Conservation (phyloP, 495 filamentous ascomycete species). For the Trichoderma erinaceum region DNA sequence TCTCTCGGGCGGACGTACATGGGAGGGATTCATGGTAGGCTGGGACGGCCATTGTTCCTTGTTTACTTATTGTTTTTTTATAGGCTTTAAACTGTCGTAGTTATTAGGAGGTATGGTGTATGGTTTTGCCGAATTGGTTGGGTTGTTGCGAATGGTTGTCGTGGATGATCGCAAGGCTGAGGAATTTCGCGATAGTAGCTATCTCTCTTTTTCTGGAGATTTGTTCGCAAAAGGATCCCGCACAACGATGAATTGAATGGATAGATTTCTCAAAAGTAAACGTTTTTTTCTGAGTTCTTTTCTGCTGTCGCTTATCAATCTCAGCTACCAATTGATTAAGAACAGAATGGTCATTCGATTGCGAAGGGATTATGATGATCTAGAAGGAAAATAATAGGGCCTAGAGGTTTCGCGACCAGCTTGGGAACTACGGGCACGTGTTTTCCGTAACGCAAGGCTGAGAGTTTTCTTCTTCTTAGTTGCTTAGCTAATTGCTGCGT, state of each 20-base stretch:
- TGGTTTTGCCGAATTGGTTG: not conserved
- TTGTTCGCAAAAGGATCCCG: not conserved
- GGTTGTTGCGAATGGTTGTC: no score
- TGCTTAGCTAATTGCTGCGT: not conserved
- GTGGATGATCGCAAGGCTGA: not conserved
- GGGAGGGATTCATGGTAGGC: slow-evolving; percentile 70
- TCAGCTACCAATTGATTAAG: not conserved
- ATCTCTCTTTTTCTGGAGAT: no score
- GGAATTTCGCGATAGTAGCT: not conserved
- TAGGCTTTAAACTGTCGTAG: not conserved
- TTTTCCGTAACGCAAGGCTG: slow-evolving; percentile 3
- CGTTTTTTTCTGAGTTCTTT: no score
- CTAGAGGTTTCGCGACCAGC: not conserved
- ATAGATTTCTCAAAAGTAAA: no score
- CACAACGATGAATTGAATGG: no score
- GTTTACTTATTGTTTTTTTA: not conserved
- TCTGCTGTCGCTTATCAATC: no score
- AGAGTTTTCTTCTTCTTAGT: not conserved
- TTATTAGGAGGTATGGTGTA: not conserved
- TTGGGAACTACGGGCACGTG: not conserved
- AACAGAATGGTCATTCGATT: not conserved
- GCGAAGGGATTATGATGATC: not conserved
- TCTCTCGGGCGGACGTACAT: slow-evolving; percentile 45
- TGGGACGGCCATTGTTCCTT: slow-evolving; percentile 2
- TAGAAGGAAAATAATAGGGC: not conserved